These are phyloP conservation scores for Pestalotiopsis sp. DNA, from an alignment of 2,329 filamentous ascomycete species.

Conservation along the genomic window DNA sequence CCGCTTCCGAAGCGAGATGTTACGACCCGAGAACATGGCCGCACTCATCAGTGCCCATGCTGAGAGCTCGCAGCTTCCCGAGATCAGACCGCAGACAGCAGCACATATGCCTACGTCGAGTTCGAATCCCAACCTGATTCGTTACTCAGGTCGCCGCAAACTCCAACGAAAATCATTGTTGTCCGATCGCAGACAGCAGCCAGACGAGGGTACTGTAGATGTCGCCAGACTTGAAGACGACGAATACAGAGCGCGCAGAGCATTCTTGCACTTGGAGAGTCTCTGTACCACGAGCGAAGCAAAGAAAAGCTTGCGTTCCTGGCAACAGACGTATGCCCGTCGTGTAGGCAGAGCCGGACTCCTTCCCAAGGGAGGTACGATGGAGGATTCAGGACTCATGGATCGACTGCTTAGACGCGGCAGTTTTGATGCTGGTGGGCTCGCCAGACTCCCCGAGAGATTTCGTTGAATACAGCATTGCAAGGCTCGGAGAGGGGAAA, in stretches of 20 bases:
- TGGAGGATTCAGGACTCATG: conserved; percentile 28
- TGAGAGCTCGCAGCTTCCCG: conserved; percentile 17
- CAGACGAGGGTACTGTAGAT: background rate
- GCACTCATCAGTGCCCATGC: conserved; percentile 25
- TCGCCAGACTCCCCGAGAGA: background rate
- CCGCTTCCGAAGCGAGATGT: conserved; percentile 48
- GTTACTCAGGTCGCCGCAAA: background rate
- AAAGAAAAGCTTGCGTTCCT: conserved; percentile 47
- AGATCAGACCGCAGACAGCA: background rate
- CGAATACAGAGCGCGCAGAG: conserved; percentile 43
- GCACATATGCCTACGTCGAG: conserved; percentile 1
- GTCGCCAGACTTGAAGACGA: conserved; percentile 35
- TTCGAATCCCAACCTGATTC: conserved; percentile 5
- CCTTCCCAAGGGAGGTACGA: conserved; percentile 39
- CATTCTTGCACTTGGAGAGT: conserved; percentile 49
- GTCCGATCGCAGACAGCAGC: background rate
- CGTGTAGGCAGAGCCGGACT: conserved; percentile 38
- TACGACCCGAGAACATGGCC: conserved; percentile 31
- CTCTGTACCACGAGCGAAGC: conserved; percentile 53
- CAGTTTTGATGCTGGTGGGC: background rate
- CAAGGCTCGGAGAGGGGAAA: background rate
- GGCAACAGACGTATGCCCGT: conserved; percentile 54
- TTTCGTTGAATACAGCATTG: background rate
- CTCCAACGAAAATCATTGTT: background rate
- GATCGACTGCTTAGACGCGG: conserved; percentile 26